Base-by-base conservation (phyloP, 495 filamentous ascomycete species). In the Aspergillus hancockii region DNA sequence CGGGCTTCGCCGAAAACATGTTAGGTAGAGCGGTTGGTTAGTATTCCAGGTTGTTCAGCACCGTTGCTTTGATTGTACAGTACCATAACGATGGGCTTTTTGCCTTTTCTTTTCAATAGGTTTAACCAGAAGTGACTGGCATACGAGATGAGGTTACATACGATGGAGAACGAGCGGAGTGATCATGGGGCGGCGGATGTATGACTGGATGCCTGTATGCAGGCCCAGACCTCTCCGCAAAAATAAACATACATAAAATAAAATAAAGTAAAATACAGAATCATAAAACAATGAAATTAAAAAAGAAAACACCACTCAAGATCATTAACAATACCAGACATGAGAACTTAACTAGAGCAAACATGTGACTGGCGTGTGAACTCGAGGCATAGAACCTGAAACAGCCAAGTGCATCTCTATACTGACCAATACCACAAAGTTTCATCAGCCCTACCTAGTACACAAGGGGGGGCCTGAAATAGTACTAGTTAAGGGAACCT, bases 361-460 rank as follows among this genome's bases (percentile, higher is more conserved):
- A 4, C 23, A 30, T 25, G 52, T 55, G 36, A 55, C 45, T 55
- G 52, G 52, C 10, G 13, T 45, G 36, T 22, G 13, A n/a, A 54
- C 36, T 23, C 22, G 32, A 16, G 16, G 38, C 14, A 41, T 41
- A 41, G 14, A 41, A 16, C 38, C 38, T 41, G 38, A 41, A 41
- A 41, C 38, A n/a, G 38, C n/a, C 16, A 41, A 41, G 38, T n/a
- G 38, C n/a, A 41, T n/a, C 38, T 13, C 38, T 2, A 47, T 23
- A 47, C 54, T 32, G 18, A 25, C 41, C 28, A 49, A 31, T 32
- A 23, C 23, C 3, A 30, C 10, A n/a, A 5, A 8, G 12, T 30
- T 31, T 46, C 53, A n/a, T 55, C 53, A 55, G 53, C 53, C 53
- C 53, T 55, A 55, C n/a, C n/a, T n/a, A n/a, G n/a, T n/a, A n/a